Base-by-base conservation (phyloP, 345 rosid genomes). In the Eucalyptus fibrosa region DNA sequence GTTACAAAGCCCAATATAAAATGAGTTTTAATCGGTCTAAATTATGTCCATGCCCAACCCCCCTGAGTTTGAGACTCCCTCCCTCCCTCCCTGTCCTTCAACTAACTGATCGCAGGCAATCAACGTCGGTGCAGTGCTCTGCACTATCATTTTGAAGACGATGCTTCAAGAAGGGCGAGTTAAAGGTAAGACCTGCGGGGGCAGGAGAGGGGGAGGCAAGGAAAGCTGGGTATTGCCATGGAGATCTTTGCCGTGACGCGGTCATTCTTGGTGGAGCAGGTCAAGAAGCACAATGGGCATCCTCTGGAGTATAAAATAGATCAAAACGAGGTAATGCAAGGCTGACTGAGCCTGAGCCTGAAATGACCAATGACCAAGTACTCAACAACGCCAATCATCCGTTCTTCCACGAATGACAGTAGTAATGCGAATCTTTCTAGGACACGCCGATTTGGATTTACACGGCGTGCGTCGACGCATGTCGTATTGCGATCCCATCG, bases 271-370 rank as follows among this genome's bases (percentile, higher is more conserved):
- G 94, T 96, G 51, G 98, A 96, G 93, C 95, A 96, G 90, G 98
- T 96, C 92, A 97, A 94, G 94, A 95, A 97, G 91, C 97, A 96
- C 83, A 92, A 94, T 7, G 99, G 99, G 5, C 98, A 97, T 30
- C 94, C 99, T 1, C 89, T 94, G 17, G 99, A 95, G 92, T 94
- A 96, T 87, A 96, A 8, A 21, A 21, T 21, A 53, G 59, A 21
- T 1, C 59, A 53, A 53, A 53, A 21, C 59, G 59, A 21, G 59
- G 26, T 53, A 53, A 37, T 21, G 82, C 82, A 37, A 37, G 23
- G 45, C 15, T 37, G 82, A 12, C 47, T 77, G 16, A 28, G 32
- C 8, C 69, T 3, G 30, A 11, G 80, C 80, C 80, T 5, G 42
- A 69, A 32, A 69, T 32, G 59, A 53, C 59, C 59, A 60, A 60